A percentile compares a stretch with the other conserved stretches of the same genome.
These are phyloP conservation scores for Leccinum subgranulosum DNA, from an alignment of 768 basidiomycete genomes.

Conservation along the genomic window DNA sequence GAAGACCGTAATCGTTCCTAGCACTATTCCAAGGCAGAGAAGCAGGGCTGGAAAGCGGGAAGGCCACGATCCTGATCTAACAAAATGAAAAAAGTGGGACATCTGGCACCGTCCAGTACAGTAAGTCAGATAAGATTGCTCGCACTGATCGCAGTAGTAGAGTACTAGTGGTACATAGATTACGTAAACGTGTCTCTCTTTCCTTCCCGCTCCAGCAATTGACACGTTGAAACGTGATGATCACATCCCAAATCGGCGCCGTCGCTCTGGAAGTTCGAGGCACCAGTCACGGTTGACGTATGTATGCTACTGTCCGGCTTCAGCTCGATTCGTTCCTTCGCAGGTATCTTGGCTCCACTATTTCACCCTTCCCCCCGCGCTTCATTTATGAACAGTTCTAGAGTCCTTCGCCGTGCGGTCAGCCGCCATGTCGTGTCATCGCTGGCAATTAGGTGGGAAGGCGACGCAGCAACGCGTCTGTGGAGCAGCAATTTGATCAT, in stretches of 20 bases:
- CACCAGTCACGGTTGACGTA: background rate
- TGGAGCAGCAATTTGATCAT: slow-evolving; percentile 1
- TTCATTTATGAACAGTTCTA: slow-evolving; percentile 7
- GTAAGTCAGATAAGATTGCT: background rate
- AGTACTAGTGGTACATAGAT: background rate
- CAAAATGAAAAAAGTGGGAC: too few relatives aligned
- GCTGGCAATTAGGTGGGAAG: background rate
- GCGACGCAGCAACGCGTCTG: background rate
- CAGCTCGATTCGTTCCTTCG: background rate
- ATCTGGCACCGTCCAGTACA: background rate
- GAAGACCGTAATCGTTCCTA: too few relatives aligned
- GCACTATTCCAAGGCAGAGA: too few relatives aligned
- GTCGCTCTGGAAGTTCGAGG: background rate
- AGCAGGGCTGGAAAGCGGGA: too few relatives aligned
- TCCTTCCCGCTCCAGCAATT: background rate
- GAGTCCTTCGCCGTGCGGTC: background rate
- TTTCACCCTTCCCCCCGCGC: background rate
- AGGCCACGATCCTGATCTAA: too few relatives aligned
- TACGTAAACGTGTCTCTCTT: background rate
- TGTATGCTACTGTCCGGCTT: background rate
- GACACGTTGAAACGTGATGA: slow-evolving; percentile 1
- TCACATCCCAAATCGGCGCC: background rate
- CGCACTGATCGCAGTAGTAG: background rate
- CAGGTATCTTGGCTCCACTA: background rate
- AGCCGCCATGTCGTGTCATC: background rate